Base-by-base conservation (phyloP, 225 moss, liverwort and hornwort species). In the Marchantia polymorpha region DNA sequence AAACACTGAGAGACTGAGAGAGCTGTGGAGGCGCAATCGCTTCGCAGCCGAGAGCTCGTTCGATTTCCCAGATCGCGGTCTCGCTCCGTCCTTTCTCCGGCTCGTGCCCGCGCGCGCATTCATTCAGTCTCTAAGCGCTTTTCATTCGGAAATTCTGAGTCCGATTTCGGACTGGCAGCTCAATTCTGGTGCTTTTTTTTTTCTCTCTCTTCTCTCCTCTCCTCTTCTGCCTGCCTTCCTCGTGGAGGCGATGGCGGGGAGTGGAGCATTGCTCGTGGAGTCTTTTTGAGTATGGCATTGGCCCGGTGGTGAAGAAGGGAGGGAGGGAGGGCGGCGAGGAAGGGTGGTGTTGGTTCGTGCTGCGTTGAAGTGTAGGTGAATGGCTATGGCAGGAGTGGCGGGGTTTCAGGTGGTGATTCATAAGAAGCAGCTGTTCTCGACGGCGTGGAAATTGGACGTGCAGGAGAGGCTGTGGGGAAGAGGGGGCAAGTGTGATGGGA, bases 381-480 rank as follows among this genome's bases (percentile, higher is more conserved):
- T 84, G 79, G 86, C 83, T 23, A 83, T 86, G 86, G 86, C 81
- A 59, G 78, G 29, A 23, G 73, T 81, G 52, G 77, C 81, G 19
- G 81, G 80, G 52, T 83, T 86, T 72, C 83, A 86, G 52, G 78
- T 78, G 74, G 83, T 78, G 75, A 75, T 83, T 63, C 80, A 69
- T 17, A 86, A 83, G 83, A 77, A 82, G 77, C 83, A 83, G 78
- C 72, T 78, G 39, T 23, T 80, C 26, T 67, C 75, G 12, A 60
- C 73, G 9, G 13, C 54, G 74, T 76, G 60, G 30, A 73, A 60
- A 17, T 74, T 65, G 29, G 78, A 83, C 53, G 23, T 78, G 20
- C 76, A 67, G 51, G 83, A 86, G 7, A 74, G 59, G 30, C 16
- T 78, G 12, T 26, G 47, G 14, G 63, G 65, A 22, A 65, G 65